Evolutionary conservation across 78 protist genomes (phyloP).

Genomic region (Guillardia theta): DNA sequence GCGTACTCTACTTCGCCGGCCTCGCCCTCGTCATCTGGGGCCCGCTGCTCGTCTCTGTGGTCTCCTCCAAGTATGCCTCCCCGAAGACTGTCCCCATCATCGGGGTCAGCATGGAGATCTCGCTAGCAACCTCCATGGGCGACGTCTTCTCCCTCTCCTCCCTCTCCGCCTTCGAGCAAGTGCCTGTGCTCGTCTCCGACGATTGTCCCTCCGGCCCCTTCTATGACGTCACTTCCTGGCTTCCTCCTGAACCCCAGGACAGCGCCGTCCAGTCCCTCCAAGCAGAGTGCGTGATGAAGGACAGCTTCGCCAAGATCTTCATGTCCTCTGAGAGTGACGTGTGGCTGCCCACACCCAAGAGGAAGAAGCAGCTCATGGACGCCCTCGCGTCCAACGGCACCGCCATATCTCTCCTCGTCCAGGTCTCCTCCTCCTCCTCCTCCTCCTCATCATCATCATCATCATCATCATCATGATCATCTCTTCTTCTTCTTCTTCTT

Average conservation of each 20-base stretch:
- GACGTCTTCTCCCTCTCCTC: neutral
- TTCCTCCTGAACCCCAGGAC: neutral
- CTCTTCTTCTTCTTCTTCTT: too few species aligned
- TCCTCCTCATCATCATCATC: too few species aligned
- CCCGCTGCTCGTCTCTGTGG: conserved; percentile 14
- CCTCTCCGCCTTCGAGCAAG: neutral
- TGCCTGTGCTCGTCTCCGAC: neutral
- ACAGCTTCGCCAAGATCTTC: neutral
- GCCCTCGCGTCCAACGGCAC: too few species aligned
- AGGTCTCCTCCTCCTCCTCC: too few species aligned
- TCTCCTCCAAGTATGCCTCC: conserved; percentile 3
- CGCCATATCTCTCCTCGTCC: too few species aligned
- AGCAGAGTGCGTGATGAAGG: neutral
- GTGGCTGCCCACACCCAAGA: neutral
- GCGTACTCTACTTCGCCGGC: neutral
- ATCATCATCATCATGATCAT: too few species aligned
- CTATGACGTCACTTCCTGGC: neutral
- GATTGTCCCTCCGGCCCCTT: neutral
- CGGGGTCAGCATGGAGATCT: neutral
- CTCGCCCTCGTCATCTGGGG: conserved; percentile 1
- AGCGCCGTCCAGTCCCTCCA: neutral
- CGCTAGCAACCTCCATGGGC: neutral
- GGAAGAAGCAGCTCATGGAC: neutral
- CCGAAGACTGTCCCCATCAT: neutral
- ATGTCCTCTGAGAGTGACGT: neutral